Conservation (phyloP, 2,329 filamentous ascomycete species). For the Coniochaeta sp. region DNA sequence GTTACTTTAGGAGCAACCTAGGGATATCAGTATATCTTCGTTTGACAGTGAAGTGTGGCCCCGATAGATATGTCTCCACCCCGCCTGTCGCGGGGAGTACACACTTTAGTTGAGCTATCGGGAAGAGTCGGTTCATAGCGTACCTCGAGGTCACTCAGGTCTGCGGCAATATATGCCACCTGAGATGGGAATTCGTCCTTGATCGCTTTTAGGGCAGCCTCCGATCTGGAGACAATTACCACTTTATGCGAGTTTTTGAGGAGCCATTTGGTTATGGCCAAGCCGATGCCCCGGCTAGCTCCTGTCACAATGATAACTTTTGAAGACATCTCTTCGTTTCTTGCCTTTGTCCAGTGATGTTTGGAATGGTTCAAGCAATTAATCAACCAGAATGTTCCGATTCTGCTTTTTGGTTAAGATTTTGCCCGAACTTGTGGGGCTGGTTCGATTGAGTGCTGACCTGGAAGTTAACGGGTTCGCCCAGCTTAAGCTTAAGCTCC, state of each 20-base stretch:
- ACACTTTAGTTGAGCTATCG: neutral
- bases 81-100: neutral
- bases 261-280: slow-evolving; percentile 45
- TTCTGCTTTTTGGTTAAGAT: neutral
- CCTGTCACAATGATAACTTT: slow-evolving; percentile 66
- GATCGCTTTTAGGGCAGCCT: slow-evolving; percentile 38
- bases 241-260: slow-evolving; percentile 48
- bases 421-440: neutral
- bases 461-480: too few relatives aligned
- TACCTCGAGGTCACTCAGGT: slow-evolving; percentile 46
- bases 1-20: slow-evolving; percentile 55
- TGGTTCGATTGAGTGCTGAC: neutral
- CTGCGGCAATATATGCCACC: slow-evolving; percentile 48
- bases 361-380: neutral
- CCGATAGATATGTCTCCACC: neutral
- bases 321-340: slow-evolving; percentile 23
- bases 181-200: slow-evolving; percentile 43
- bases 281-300: slow-evolving; percentile 55
- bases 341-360: neutral
- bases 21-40: neutral
- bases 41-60: neutral
- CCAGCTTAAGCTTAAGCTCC: neutral
- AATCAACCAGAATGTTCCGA: neutral
- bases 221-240: slow-evolving; percentile 49
- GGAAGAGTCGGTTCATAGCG: neutral